A percentile compares a stretch with the other conserved stretches of the same genome.
phyloP scores from a whole-genome alignment of 208 protist species.

The Endotrypanum monterogeii region DNA sequence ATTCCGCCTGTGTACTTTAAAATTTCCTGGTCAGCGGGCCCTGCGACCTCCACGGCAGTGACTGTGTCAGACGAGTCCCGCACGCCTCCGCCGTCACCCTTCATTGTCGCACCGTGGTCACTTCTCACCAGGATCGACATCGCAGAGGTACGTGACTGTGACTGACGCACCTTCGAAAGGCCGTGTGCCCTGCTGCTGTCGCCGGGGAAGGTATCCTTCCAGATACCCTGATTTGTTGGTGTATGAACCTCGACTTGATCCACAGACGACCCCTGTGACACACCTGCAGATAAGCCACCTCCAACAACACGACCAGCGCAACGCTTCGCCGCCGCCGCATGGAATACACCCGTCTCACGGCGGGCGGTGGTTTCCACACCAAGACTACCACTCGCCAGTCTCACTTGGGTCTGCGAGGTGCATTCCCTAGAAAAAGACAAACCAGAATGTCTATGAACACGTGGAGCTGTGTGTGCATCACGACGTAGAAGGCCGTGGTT shows the following conservation, averaged over 20 bases:
- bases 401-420: not conserved
- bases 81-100: not conserved
- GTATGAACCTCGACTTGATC: conserved; percentile 7
- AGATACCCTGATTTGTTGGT: conserved; percentile 19
- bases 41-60: not conserved
- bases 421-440: not conserved
- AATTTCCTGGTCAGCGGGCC: conserved; percentile 8
- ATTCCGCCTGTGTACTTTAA: conserved; percentile 7
- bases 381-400: not conserved
- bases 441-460: not conserved
- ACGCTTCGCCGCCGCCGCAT: not conserved
- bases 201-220: conserved; percentile 14
- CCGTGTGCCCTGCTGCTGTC: conserved; percentile 24
- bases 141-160: not conserved
- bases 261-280: not conserved
- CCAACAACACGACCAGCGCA: not conserved
- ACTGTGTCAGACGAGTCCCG: not conserved
- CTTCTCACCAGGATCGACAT: not conserved
- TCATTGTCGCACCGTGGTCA: not conserved
- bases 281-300: not conserved
- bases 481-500: conserved; percentile 52
- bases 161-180: not conserved
- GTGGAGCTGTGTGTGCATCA: not conserved
- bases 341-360: not conserved
- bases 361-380: not conserved